Percentiles rank a stretch among this genome's conserved stretches.
These are phyloP conservation scores for Debaryomyces fabryi DNA, from an alignment of 1,139 yeast genomes.

Conservation along the genomic window DNA sequence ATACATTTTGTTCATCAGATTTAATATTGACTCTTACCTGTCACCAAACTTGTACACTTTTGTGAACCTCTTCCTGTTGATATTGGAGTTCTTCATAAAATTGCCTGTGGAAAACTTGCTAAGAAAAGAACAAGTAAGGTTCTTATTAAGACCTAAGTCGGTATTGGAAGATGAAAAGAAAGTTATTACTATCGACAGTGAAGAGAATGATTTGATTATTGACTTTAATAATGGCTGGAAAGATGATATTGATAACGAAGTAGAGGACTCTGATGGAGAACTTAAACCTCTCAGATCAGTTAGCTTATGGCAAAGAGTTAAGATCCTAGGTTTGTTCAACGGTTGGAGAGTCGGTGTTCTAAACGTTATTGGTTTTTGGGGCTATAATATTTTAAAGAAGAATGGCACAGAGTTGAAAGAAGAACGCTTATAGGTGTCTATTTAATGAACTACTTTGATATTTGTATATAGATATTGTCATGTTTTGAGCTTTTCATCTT, in stretches of 20 bases:
- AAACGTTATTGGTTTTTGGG: constrained; percentile 83
- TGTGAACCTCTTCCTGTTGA: constrained; percentile 57
- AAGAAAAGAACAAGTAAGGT: constrained; percentile 79
- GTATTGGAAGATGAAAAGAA: constrained; percentile 31
- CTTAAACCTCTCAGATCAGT: constrained; percentile 7
- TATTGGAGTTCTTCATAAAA: constrained; percentile 70
- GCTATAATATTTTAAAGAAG: constrained; percentile 64
- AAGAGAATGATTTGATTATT: constrained; percentile 54
- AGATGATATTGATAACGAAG: constrained; percentile 12
- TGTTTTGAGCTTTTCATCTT: neutral
- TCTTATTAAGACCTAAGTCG: constrained; percentile 49
- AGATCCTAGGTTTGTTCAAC: constrained; percentile 59
- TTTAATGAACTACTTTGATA: neutral
- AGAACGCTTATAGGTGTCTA: constrained; percentile 31
- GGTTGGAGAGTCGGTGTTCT: constrained; percentile 91
- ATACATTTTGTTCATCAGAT: constrained; percentile 61
- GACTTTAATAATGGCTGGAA: constrained; percentile 37
- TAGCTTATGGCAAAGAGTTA: constrained; percentile 20
- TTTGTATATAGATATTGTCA: constrained; percentile 4
- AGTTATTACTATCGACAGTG: constrained; percentile 43
- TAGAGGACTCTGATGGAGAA: constrained; percentile 13
- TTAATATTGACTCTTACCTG: constrained; percentile 70
- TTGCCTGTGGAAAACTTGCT: constrained; percentile 87
- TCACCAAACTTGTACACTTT: constrained; percentile 61
- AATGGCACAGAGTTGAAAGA: constrained; percentile 49